These are phyloP conservation scores for Dothideomycetidae sp. DNA, from an alignment of 2,329 filamentous ascomycete species.

Conservation along the genomic window DNA sequence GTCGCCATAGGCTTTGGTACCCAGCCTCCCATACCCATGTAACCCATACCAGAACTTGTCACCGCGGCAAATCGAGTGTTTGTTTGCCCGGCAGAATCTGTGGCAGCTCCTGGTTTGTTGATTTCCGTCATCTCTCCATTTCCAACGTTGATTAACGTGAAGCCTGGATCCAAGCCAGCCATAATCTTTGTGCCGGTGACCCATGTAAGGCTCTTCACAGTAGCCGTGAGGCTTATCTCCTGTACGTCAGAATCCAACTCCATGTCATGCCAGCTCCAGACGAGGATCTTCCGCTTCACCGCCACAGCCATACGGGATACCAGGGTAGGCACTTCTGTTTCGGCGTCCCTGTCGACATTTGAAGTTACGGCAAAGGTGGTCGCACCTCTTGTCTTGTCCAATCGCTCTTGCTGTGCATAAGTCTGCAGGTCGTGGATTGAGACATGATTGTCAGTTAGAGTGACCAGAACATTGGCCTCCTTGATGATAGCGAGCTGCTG, in stretches of 20 bases:
- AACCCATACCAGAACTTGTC: slow-evolving; percentile 79
- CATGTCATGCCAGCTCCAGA: slow-evolving; percentile 96
- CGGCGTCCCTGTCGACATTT: slow-evolving; percentile 81
- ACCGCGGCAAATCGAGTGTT: slow-evolving; percentile 65
- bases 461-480: slow-evolving; percentile 81
- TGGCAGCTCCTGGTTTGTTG: slow-evolving; percentile 52
- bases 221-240: slow-evolving; percentile 68
- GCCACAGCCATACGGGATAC: slow-evolving; percentile 84
- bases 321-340: slow-evolving; percentile 80
- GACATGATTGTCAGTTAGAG: slow-evolving; percentile 77
- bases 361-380: slow-evolving; percentile 84
- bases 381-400: slow-evolving; percentile 75
- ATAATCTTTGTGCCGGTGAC: slow-evolving; percentile 73
- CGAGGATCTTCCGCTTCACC: slow-evolving; percentile 73
- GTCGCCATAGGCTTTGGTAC: slow-evolving; percentile 82
- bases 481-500: slow-evolving; percentile 94
- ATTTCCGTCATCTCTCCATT: slow-evolving; percentile 64
- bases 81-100: slow-evolving; percentile 49
- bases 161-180: slow-evolving; percentile 81
- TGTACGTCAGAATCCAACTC: slow-evolving; percentile 60
- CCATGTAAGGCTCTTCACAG: slow-evolving; percentile 84
- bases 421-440: slow-evolving; percentile 80
- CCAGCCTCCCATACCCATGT: slow-evolving; percentile 86
- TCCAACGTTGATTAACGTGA: slow-evolving; percentile 74
- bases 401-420: slow-evolving; percentile 66